A percentile compares a stretch with the other conserved stretches of the same genome.
These are phyloP conservation scores for Aureobasidium sp. DNA, from an alignment of 2,329 filamentous ascomycete genomes.

Conservation along the genomic window DNA sequence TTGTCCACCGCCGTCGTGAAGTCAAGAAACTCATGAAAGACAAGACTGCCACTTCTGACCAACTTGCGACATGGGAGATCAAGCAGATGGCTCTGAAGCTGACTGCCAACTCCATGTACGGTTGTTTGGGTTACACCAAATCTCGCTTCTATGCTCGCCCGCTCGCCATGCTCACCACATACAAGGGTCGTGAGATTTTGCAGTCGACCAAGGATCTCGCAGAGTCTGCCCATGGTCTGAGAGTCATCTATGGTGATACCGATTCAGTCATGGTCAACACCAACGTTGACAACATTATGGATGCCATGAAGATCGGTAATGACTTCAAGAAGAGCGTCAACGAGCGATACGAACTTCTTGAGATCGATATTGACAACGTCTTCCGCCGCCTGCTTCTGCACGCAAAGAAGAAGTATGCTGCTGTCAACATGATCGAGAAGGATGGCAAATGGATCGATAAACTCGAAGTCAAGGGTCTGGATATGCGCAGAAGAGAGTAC, in stretches of 20 bases:
- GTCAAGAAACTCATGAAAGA: conserved; percentile 98
- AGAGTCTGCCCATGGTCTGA: conserved; percentile 72
- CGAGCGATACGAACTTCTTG: conserved; percentile 81
- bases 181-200: conserved; percentile 95
- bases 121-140: conserved; percentile 92
- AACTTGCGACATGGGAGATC: conserved; percentile 94
- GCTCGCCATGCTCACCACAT: conserved; percentile 90
- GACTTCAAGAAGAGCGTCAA: conserved; percentile 96
- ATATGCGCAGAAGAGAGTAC: conserved; percentile 97
- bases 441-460: conserved; percentile 89
- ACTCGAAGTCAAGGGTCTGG: conserved; percentile 95
- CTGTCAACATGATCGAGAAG: conserved; percentile 79
- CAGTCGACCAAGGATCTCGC: conserved; percentile 92
- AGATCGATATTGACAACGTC: conserved; percentile 97
- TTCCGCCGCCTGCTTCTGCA: conserved; percentile 90
- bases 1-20: conserved; percentile 80
- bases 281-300: conserved; percentile 86
- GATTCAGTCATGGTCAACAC: conserved; percentile 99
- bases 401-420: conserved; percentile 99
- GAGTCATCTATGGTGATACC: conserved; percentile 97
- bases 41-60: conserved; percentile 74
- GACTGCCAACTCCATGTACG: conserved; percentile 99
- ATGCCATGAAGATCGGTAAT: conserved; percentile 82
- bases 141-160: conserved; percentile 96
- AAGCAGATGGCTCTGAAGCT: conserved; percentile 95